Conservation (phyloP, 371 early-diverging fungal species). For the Nosema granulosis region DNA sequence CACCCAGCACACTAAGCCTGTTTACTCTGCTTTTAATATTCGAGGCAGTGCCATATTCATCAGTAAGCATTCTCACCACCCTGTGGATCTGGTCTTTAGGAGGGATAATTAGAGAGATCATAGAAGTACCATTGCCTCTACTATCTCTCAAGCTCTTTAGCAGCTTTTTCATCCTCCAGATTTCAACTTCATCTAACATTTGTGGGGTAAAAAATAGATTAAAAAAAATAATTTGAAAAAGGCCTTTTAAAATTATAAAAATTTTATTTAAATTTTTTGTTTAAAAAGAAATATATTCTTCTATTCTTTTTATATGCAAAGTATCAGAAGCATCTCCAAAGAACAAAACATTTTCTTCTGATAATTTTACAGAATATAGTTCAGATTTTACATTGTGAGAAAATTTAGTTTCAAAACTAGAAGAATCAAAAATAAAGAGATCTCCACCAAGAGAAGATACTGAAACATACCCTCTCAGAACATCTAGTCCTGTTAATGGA, state of each 20-base stretch:
- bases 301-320: conserved; percentile 5
- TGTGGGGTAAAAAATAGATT: conserved; percentile 5
- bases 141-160: conserved; percentile 87
- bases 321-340: conserved; percentile 32
- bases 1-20: conserved; percentile 87
- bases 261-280: neutral
- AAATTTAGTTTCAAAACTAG: conserved; percentile 17
- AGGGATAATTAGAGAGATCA: conserved; percentile 94
- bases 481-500: conserved; percentile 24
- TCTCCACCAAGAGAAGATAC: conserved; percentile 33
- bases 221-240: neutral
- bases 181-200: conserved; percentile 55
- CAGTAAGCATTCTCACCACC: conserved; percentile 85
- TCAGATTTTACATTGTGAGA: conserved; percentile 3
- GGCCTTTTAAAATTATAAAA: neutral
- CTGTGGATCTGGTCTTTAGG: conserved; percentile 85
- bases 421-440: conserved; percentile 20
- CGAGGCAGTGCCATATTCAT: conserved; percentile 98
- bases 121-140: conserved; percentile 96
- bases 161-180: conserved; percentile 92
- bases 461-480: conserved; percentile 8
- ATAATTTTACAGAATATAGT: conserved; percentile 31
- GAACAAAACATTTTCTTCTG: conserved; percentile 24
- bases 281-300: conserved; percentile 1
- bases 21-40: conserved; percentile 99